Conservation (phyloP, 2,329 filamentous ascomycete genomes). For the Moelleriella libera region DNA sequence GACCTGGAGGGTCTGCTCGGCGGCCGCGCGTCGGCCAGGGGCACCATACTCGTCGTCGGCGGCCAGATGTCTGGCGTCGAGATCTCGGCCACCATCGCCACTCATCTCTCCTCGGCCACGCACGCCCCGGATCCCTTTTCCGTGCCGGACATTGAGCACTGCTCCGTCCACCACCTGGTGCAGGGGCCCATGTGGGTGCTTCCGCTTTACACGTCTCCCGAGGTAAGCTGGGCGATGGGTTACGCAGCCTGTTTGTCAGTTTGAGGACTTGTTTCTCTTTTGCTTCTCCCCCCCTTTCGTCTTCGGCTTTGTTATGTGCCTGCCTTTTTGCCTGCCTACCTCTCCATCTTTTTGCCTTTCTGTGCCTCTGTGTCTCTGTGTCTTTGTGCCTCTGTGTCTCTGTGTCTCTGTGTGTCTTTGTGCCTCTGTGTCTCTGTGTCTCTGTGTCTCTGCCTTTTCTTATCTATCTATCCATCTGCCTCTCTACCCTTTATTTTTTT, state of each 20-base stretch:
- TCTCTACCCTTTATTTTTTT: too few relatives aligned
- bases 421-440: too few relatives aligned
- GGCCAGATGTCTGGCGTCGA: conserved; percentile 77
- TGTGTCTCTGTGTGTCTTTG: too few relatives aligned
- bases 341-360: too few relatives aligned
- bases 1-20: conserved; percentile 34
- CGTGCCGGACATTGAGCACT: conserved; percentile 30
- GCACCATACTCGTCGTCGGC: conserved; percentile 60
- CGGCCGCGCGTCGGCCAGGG: conserved; percentile 20
- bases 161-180: conserved; percentile 52
- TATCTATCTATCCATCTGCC: too few relatives aligned
- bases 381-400: too few relatives aligned
- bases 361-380: too few relatives aligned
- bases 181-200: conserved; percentile 61
- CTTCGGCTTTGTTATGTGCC: not conserved
- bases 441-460: too few relatives aligned
- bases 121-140: conserved; percentile 32
- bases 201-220: conserved; percentile 40
- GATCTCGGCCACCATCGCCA: conserved; percentile 57
- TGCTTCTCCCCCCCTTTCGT: not conserved
- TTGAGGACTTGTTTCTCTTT: not conserved
- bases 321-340: too few relatives aligned
- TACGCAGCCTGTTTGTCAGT: too few relatives aligned
- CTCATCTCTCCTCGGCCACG: conserved; percentile 51
- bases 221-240: conserved; percentile 18